Evolutionary conservation across 2,329 filamentous ascomycete genomes (phyloP), one percentile per base, ranked within the genome.

Genomic region (Sarocladium kiliense): DNA sequence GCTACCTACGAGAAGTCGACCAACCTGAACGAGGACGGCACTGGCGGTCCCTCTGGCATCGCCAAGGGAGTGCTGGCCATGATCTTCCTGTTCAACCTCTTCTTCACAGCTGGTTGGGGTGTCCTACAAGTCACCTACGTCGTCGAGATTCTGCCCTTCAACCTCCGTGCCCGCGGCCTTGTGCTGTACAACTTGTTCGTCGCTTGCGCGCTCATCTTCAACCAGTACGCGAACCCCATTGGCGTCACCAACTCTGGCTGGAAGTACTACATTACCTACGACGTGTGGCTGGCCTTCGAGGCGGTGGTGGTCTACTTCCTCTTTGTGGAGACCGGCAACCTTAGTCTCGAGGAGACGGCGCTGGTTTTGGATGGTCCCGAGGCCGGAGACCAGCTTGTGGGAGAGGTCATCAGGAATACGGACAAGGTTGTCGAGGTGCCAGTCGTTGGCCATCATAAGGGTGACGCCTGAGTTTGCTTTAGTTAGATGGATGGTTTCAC

Each of bases 101-200:
- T 58, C 16, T 64, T 64, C 66, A 70, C 70, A 59, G 59, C 72
- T 44, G 70, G 71, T 54, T 74, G 67, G 66, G 68, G 68, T 36
- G 68, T 69, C 51, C 63, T 77, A 26, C 65, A 74, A 27, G 67
- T 75, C 39, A 68, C 68, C 16, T 78, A 77, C 62, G 66, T 67
- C 14, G 70, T 72, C 51, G 76, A 78, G 61, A 75, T 79, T 57
- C 62, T 75, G 14, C 71, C 71, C 0, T 74, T 65, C 57, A 63
- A 65, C 18, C 61, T 72, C 12, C 69, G 72, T 12, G 47, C 47
- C 27, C 47, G 47, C 11, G 47, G 47, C 19, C 47, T 51, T 16
- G 55, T 67, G 36, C 61, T 57, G 53, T 65, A 53, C 62, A 65
- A 64, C 42, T 56, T 61, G 14, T 60, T 62, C 27, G 60, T 61